phyloP scores from a whole-genome alignment of 495 filamentous ascomycete genomes.

The Chaetomidium leptoderma region DNA sequence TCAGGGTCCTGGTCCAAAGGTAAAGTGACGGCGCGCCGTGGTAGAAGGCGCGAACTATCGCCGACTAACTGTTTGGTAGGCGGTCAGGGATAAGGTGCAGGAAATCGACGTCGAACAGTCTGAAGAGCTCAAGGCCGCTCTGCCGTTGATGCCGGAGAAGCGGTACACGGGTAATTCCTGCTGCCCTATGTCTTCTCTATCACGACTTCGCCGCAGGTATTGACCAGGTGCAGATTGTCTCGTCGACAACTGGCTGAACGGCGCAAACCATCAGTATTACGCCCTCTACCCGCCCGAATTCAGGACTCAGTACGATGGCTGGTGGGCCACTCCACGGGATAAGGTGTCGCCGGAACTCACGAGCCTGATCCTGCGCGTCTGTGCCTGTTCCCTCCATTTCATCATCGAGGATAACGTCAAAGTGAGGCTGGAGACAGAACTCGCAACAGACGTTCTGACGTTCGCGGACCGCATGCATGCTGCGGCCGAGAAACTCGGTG shows the following conservation, averaged over 20 bases:
- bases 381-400: constrained; percentile 48
- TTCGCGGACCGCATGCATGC: constrained; percentile 42
- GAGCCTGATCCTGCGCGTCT: constrained; percentile 49
- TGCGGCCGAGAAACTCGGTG: constrained; percentile 44
- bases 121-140: constrained; percentile 28
- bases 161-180: constrained; percentile 31
- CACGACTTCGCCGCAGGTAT: background rate
- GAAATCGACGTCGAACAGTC: constrained; percentile 22
- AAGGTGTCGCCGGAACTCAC: constrained; percentile 44
- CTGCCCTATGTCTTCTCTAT: background rate
- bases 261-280: constrained; percentile 50
- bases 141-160: constrained; percentile 23
- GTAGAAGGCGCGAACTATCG: background rate
- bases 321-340: constrained; percentile 42
- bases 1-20: constrained; percentile 25
- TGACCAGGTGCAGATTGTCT: constrained; percentile 45
- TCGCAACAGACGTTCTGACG: constrained; percentile 36
- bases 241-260: constrained; percentile 46
- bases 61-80: constrained; percentile 9
- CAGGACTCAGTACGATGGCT: constrained; percentile 44
- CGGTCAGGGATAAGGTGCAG: constrained; percentile 14
- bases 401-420: constrained; percentile 34
- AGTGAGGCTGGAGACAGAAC: constrained; percentile 45
- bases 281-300: constrained; percentile 48
- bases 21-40: background rate